Conservation (phyloP, 352 stramenopile species). For the Pseudoperonospora humuli region DNA sequence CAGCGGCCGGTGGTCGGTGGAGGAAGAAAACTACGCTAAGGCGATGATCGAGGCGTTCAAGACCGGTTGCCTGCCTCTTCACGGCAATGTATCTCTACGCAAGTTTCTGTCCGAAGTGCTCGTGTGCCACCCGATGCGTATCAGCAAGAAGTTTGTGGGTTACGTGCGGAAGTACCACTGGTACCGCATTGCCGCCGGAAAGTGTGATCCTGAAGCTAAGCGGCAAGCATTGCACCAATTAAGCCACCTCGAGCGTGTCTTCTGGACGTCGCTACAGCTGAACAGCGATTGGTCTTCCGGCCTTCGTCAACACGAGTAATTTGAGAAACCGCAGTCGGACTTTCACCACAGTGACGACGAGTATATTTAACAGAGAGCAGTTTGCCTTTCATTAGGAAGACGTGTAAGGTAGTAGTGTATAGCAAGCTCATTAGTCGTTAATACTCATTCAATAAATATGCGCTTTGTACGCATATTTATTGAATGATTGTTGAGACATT, state of each 20-base stretch:
- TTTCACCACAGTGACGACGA: neutral
- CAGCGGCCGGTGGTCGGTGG: conserved; percentile 58
- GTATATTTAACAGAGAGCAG: conserved; percentile 21
- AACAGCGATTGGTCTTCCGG: conserved; percentile 39
- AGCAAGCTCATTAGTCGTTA: neutral
- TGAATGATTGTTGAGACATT: too few relatives aligned
- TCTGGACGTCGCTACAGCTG: conserved; percentile 57
- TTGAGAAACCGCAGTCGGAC: too few relatives aligned
- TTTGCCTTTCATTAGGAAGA: neutral
- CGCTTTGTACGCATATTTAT: too few relatives aligned
- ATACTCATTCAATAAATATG: conserved; percentile 1
- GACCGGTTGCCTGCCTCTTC: conserved; percentile 51
- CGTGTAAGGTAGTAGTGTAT: conserved; percentile 12
- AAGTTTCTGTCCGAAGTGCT: conserved; percentile 85
- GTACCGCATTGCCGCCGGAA: conserved; percentile 65
- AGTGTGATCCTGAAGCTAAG: conserved; percentile 45
- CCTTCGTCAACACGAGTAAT: conserved; percentile 15
- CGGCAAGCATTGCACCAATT: conserved; percentile 33
- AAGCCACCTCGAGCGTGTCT: conserved; percentile 42
- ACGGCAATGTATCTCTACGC: conserved; percentile 77
- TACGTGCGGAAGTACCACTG: conserved; percentile 85
- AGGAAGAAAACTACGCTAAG: conserved; percentile 73
- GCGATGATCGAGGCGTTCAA: conserved; percentile 83
- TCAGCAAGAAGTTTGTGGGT: conserved; percentile 89
- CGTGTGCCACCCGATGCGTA: conserved; percentile 85